These are phyloP conservation scores for Helicocarpus griseus DNA, from an alignment of 2,329 filamentous ascomycete species.

Conservation along the genomic window DNA sequence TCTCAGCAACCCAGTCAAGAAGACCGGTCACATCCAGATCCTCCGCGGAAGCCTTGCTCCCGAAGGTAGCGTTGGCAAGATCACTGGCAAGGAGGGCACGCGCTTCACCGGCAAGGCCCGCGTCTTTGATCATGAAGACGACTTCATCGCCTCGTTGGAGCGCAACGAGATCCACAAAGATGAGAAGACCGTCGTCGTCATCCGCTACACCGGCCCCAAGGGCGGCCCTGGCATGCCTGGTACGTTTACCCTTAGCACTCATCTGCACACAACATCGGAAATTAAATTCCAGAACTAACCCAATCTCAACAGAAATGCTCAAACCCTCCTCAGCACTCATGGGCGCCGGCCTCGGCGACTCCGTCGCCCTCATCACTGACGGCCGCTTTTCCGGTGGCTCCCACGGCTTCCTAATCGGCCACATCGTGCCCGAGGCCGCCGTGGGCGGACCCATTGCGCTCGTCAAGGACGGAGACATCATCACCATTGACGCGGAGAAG, in stretches of 20 bases:
- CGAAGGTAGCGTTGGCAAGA: slow-evolving; percentile 63
- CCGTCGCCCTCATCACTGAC: slow-evolving; percentile 64
- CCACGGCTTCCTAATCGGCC: slow-evolving; percentile 31
- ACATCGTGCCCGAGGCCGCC: slow-evolving; percentile 78
- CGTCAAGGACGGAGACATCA: slow-evolving; percentile 66
- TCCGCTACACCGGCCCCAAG: slow-evolving; percentile 65
- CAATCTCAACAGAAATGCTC: slow-evolving; percentile 48
- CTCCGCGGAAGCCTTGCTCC: slow-evolving; percentile 60
- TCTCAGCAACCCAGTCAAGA: slow-evolving; percentile 59
- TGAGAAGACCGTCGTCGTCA: slow-evolving; percentile 67
- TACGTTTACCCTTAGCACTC: slow-evolving; percentile 2
- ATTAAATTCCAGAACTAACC: background rate
- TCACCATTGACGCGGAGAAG: slow-evolving; percentile 75
- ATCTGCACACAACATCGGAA: background rate
- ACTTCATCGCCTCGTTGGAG: slow-evolving; percentile 59
- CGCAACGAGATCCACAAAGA: slow-evolving; percentile 60
- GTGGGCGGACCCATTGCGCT: slow-evolving; percentile 81
- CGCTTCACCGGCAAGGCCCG: slow-evolving; percentile 59
- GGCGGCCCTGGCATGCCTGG: slow-evolving; percentile 61
- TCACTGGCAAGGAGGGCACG: slow-evolving; percentile 65
- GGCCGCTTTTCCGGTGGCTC: slow-evolving; percentile 69
- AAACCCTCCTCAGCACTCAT: slow-evolving; percentile 65
- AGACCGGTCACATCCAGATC: slow-evolving; percentile 64
- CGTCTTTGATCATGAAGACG: slow-evolving; percentile 60
- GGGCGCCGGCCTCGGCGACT: slow-evolving; percentile 60